phyloP scores from a whole-genome alignment of 345 rosid genomes.

The Gossypium longicalyx region DNA sequence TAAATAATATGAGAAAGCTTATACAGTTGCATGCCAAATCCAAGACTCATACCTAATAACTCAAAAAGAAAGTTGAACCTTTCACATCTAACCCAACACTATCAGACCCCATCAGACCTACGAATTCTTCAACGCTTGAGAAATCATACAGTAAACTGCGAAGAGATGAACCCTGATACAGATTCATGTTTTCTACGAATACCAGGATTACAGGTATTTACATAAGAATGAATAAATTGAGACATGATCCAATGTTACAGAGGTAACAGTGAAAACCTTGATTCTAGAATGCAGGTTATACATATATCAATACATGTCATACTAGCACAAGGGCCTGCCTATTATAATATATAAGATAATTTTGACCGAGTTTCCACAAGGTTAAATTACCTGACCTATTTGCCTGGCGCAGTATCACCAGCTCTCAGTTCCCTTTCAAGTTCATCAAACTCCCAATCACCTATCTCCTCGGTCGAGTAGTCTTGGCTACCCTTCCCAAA shows the following conservation, averaged over 20 bases:
- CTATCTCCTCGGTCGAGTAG: conserved; percentile 75
- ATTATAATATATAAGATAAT: not conserved
- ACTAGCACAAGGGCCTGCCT: conserved; percentile 7
- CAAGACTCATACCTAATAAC: not conserved
- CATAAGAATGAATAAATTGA: conserved; percentile 43
- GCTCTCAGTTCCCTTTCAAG: conserved; percentile 77
- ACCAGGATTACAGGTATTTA: conserved; percentile 36
- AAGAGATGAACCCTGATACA: not conserved
- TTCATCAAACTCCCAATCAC: conserved; percentile 97
- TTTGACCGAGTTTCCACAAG: not conserved
- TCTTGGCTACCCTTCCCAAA: conserved; percentile 71
- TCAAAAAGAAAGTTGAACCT: not conserved
- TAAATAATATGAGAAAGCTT: not conserved
- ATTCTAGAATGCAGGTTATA: conserved; percentile 23
- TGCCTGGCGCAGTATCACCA: conserved; percentile 31
- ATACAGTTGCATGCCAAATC: not conserved
- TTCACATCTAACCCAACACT: not conserved
- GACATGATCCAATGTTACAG: conserved; percentile 21
- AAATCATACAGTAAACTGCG: not conserved
- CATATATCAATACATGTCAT: conserved; percentile 1
- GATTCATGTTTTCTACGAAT: conserved; percentile 16
- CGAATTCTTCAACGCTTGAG: not conserved
- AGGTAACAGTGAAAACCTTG: conserved; percentile 28
- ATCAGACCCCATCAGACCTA: not conserved
- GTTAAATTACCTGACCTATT: conserved; percentile 19